Base-by-base conservation (phyloP, 208 protist species). In the Wallacemonas sp. region DNA sequence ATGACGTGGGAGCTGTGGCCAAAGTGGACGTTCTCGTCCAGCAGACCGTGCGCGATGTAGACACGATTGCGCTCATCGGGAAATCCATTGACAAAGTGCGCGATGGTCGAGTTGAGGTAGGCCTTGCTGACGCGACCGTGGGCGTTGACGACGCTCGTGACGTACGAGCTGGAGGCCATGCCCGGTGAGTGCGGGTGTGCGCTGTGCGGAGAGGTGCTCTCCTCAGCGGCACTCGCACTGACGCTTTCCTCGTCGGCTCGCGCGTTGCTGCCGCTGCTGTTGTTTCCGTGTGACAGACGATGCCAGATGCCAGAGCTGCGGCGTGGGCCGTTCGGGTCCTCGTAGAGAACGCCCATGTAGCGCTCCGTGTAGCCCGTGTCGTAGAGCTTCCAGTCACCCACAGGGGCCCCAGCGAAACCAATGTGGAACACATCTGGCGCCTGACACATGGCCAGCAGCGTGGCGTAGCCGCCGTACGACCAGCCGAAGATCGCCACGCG, bases 21-120 rank as follows among this genome's bases (percentile, higher is more conserved):
- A 61, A 98, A 96, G 75, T 98, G 94, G 29, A 98, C 96, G 81
- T 98, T 98, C 64, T 98, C 96, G 72, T 98, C 96, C 19, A 93
- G 79, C 17, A 97, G 61, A 2, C 96, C 96, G 76, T 98, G 94
- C 0, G 96, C 83, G 48, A 98, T 85, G 65, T 94, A 89, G 5
- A 98, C 68, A 3, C 95, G 90, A 69, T 96, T 85, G 34, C 82
- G 70, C 32, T 94, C 89, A 49, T 96, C 86, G 0, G 94, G 92
- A 47, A 97, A 95, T 0, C 81, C 74, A 2, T 61, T 41, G 33
- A 77, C 81, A 72, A 91, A 93, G 34, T 70, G 48, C 19, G 44
- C 71, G 55, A 96, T 90, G 24, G 73, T 76, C 21, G 76, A 76
- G 36, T 72, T 80, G 57, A 74, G 67, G 70, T 96, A 96, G 12